phyloP scores from a whole-genome alignment of 352 stramenopile species.

The Phytophthora kernoviae region DNA sequence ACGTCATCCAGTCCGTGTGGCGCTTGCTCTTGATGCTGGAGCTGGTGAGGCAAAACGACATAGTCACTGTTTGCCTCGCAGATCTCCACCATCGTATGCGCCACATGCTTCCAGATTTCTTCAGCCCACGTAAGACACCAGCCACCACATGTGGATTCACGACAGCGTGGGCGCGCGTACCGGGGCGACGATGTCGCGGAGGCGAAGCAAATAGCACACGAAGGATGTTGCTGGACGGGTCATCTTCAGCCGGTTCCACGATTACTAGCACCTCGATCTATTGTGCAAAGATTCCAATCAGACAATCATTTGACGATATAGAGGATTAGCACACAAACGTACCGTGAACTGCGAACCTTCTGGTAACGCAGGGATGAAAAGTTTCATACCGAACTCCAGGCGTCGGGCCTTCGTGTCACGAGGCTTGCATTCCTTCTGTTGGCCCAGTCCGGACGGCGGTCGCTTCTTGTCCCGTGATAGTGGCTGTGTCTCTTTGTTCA shows the following conservation, averaged over 20 bases:
- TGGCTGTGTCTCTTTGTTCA: conserved; percentile 21
- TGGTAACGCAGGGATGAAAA: conserved; percentile 51
- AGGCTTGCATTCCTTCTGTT: conserved; percentile 22
- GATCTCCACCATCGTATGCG: conserved; percentile 47
- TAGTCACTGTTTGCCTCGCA: conserved; percentile 29
- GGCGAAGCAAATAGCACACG: conserved; percentile 51
- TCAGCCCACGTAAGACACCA: conserved; percentile 51
- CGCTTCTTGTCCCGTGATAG: conserved; percentile 25
- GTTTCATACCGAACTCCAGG: conserved; percentile 75
- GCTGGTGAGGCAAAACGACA: conserved; percentile 20
- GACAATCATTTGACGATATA: neutral
- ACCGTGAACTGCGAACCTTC: conserved; percentile 68
- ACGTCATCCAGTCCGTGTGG: conserved; percentile 22
- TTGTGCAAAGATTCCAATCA: conserved; percentile 1
- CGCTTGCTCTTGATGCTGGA: conserved; percentile 9
- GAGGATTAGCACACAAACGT: conserved; percentile 16
- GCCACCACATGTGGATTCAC: conserved; percentile 51
- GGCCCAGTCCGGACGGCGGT: conserved; percentile 16
- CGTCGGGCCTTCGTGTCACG: conserved; percentile 25
- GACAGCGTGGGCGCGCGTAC: conserved; percentile 25
- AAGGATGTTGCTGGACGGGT: conserved; percentile 33
- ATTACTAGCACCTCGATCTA: conserved; percentile 52
- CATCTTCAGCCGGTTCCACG: conserved; percentile 43
- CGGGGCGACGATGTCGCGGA: conserved; percentile 19
- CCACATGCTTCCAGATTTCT: conserved; percentile 63